These are phyloP conservation scores for Thraustotheca clavata DNA, from an alignment of 352 stramenopile species.

Conservation along the genomic window DNA sequence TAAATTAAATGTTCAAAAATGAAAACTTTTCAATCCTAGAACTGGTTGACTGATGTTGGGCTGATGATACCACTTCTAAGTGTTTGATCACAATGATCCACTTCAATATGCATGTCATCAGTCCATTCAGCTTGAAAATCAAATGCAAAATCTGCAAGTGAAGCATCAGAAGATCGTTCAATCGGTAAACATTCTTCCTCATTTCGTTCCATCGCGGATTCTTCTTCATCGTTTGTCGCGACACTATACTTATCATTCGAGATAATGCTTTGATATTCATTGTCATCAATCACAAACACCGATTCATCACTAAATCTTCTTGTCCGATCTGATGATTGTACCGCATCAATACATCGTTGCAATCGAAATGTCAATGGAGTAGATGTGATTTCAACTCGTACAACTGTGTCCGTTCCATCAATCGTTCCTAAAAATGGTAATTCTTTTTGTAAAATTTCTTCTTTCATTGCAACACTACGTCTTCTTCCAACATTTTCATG, in stretches of 20 bases:
- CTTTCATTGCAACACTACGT: constrained; percentile 19
- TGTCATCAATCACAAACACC: constrained; percentile 60
- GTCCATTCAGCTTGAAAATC: constrained; percentile 59
- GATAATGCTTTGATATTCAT: constrained; percentile 42
- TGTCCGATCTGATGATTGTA: constrained; percentile 31
- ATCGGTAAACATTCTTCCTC: constrained; percentile 23
- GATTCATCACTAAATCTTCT: constrained; percentile 59
- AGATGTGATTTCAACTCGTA: constrained; percentile 52
- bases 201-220: constrained; percentile 2
- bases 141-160: constrained; percentile 61
- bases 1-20: constrained; percentile 6
- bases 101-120: background rate
- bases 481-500: constrained; percentile 50
- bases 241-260: constrained; percentile 19
- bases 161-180: constrained; percentile 27
- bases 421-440: constrained; percentile 38
- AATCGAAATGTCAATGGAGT: constrained; percentile 60
- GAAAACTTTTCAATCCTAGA: constrained; percentile 1
- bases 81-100: background rate
- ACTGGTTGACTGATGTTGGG: constrained; percentile 5
- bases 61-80: background rate
- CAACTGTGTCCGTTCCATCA: constrained; percentile 21
- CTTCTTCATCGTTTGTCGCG: background rate
- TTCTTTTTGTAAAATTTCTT: background rate
- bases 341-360: constrained; percentile 72